Percentiles rank a stretch among this genome's conserved stretches.
Conservation (phyloP, 2,329 filamentous ascomycete species). For the Aspergillus puulaauensis region DNA sequence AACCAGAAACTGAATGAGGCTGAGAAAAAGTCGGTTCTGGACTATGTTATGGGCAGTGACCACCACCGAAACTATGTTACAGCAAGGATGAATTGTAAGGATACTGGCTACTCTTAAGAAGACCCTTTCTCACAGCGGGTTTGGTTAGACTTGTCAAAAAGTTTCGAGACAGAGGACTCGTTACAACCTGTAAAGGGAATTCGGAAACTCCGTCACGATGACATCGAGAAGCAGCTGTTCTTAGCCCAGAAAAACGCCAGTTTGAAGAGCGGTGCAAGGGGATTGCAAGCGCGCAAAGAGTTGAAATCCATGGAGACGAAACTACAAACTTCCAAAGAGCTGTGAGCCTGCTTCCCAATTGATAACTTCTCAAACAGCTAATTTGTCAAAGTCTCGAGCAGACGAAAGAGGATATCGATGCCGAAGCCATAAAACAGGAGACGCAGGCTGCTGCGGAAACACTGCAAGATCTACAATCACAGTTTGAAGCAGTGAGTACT, state of each 20-base stretch:
- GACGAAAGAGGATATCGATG: constrained; percentile 56
- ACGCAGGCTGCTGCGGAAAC: constrained; percentile 69
- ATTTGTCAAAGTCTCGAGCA: constrained; percentile 45
- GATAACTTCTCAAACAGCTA: neutral
- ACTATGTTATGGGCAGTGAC: constrained; percentile 63
- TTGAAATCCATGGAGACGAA: constrained; percentile 68
- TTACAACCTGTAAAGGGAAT: constrained; percentile 61
- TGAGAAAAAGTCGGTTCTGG: constrained; percentile 55
- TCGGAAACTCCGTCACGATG: constrained; percentile 62
- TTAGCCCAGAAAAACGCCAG: constrained; percentile 71
- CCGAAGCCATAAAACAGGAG: constrained; percentile 60
- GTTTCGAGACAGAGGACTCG: constrained; percentile 58
- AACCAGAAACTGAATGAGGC: constrained; percentile 9
- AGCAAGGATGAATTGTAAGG: constrained; percentile 60
- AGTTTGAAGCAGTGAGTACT: constrained; percentile 59
- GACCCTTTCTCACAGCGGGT: neutral
- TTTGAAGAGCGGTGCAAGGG: constrained; percentile 71
- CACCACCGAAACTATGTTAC: constrained; percentile 53
- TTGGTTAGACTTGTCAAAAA: constrained; percentile 54
- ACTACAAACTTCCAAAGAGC: constrained; percentile 56
- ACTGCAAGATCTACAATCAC: constrained; percentile 66
- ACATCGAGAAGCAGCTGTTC: constrained; percentile 63
- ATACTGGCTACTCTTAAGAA: neutral
- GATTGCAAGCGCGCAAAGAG: constrained; percentile 73
- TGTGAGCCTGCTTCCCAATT: constrained; percentile 42